phyloP scores from a whole-genome alignment of 805 yeast genomes.

The Tanozyma kutaoensis region DNA sequence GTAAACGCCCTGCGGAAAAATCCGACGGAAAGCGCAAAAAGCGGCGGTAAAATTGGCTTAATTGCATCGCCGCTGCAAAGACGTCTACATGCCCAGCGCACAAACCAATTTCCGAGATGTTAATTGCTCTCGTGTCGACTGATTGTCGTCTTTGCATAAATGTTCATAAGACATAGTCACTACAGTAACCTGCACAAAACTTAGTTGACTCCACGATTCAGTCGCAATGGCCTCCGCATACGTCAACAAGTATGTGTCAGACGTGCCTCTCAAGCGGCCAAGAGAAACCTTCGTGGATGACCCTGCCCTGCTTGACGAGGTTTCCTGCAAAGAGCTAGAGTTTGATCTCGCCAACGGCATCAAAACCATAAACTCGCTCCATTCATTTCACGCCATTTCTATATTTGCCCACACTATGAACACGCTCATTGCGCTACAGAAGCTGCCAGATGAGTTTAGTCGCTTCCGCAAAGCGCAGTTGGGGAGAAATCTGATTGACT shows the following conservation, averaged over 20 bases:
- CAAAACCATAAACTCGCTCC: constrained; percentile 21
- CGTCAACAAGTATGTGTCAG: constrained; percentile 9
- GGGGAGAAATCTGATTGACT: constrained; percentile 3
- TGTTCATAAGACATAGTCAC: no score
- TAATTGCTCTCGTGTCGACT: no score
- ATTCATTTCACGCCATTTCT: constrained; percentile 19
- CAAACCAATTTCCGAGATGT: no score
- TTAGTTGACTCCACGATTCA: no score
- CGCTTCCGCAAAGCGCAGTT: constrained; percentile 15
- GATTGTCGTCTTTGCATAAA: no score
- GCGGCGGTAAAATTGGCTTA: no score
- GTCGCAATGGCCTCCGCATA: constrained; percentile 1
- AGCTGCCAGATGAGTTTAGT: constrained; percentile 9
- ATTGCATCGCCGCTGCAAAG: no score
- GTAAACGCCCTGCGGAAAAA: no score
- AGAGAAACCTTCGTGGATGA: constrained; percentile 29
- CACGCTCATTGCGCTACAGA: constrained; percentile 18
- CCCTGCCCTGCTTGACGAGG: constrained; percentile 20
- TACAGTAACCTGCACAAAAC: no score
- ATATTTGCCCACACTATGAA: constrained; percentile 15
- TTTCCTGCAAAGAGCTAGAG: constrained; percentile 17
- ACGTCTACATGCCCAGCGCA: no score
- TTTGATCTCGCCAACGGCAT: constrained; percentile 16
- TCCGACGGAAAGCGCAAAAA: no score
- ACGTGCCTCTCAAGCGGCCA: constrained; percentile 22